A percentile compares a stretch with the other conserved stretches of the same genome.
Evolutionary conservation across 2,329 filamentous ascomycete genomes (phyloP).

Genomic region (Diaporthe sp.): DNA sequence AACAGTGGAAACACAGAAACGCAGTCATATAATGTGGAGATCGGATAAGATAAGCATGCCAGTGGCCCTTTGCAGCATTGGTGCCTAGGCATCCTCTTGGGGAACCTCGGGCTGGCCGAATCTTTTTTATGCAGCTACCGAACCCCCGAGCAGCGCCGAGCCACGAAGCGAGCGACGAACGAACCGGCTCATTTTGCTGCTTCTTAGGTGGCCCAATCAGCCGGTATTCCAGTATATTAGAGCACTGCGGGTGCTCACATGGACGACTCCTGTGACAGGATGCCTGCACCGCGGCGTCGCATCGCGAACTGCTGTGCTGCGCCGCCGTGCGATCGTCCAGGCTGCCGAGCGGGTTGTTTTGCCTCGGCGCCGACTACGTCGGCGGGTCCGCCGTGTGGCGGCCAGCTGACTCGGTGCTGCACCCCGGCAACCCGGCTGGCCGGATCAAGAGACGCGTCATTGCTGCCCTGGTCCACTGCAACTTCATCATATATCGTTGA

Average conservation of each 20-base stretch:
- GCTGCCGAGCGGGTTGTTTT: neutral
- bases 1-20: neutral
- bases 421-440: neutral
- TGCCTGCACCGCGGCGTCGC: neutral
- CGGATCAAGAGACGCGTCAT: constrained; percentile 12
- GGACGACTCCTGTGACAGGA: neutral
- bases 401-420: neutral
- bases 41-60: constrained; percentile 16
- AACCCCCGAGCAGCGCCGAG: constrained; percentile 18
- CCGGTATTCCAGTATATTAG: neutral
- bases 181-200: constrained; percentile 17
- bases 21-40: constrained; percentile 10
- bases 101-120: constrained; percentile 21
- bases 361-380: constrained; percentile 20
- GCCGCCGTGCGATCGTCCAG: neutral
- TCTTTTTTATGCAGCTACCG: constrained; percentile 18
- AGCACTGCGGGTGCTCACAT: neutral
- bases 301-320: neutral
- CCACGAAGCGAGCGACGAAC: constrained; percentile 12
- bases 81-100: constrained; percentile 16
- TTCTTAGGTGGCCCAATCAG: constrained; percentile 23
- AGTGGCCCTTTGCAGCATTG: neutral
- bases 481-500: constrained; percentile 3
- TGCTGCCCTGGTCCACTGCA: constrained; percentile 1
- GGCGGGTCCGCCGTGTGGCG: constrained; percentile 12